Base-by-base conservation (phyloP, 306 rosid species). In the Malus orientalis region DNA sequence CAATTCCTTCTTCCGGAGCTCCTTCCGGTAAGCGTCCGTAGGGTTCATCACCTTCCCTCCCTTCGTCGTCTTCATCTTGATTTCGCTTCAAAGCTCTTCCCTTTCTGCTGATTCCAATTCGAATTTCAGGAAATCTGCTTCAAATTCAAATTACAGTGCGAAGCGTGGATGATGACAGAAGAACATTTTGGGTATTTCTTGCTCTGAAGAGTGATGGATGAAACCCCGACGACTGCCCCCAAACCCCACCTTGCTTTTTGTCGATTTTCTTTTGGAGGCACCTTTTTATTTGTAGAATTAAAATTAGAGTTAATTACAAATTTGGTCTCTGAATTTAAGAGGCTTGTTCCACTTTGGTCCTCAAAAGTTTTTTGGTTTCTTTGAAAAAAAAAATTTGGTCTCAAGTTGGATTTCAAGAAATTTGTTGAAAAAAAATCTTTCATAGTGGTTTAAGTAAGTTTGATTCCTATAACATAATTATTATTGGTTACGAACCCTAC, bases 1-100 rank as follows among this genome's bases (percentile, higher is more conserved):
- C 88, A 93, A 87, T 81, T 90, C 97, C 87, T 90, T 93, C 85
- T 93, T 93, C 32, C 98, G 94, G 81, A 93, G 88, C 93, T 90
- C 98, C 93, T 93, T 93, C 4, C 98, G 91, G 64, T 90, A 92
- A 54, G 96, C 94, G 84, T 93, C 97, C 79, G 98, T 90, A 70
- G 98, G 97, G 89, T 93, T 91, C 98, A 93, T 93, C 15, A 88
- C 96, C 87, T 93, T 93, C 80, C 97, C 98, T 4, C 98, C 97
- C 80, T 93, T 93, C 51, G 96, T 93, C 65, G 98, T 93, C 94
- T 93, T 93, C 98, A 91, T 93, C 23, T 73, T 84, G 11, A 15
- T 5, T 38, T 11, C 61, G 66, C 40, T 62, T 6, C 79, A 55
- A 79, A 66, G 29, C 23, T 71, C 54, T 47, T 49, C 47, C 16